A percentile compares a stretch with the other conserved stretches of the same genome.
These are phyloP conservation scores for Corchorus olitorius DNA, from an alignment of 345 rosid genomes.

Conservation along the genomic window DNA sequence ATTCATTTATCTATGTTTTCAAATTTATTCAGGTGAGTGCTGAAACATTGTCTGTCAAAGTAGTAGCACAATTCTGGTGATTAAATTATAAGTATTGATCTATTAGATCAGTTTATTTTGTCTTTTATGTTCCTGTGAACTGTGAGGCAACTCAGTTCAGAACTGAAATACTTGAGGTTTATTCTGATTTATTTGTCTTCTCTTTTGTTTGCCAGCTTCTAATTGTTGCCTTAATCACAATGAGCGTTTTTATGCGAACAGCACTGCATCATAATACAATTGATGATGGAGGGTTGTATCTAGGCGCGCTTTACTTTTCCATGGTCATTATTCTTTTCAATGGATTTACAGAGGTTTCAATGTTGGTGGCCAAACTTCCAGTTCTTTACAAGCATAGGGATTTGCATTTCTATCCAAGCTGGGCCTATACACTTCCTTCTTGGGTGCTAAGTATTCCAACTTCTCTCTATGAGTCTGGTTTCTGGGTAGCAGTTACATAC, in stretches of 20 bases:
- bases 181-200: constrained; percentile 21
- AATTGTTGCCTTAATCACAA: constrained; percentile 85
- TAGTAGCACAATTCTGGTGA: not conserved
- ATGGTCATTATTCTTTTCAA: constrained; percentile 97
- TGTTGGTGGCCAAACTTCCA: constrained; percentile 96
- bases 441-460: constrained; percentile 88
- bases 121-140: not conserved
- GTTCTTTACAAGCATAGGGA: constrained; percentile 96
- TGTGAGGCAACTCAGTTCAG: not conserved
- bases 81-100: not conserved
- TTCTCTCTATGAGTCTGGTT: constrained; percentile 85
- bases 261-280: constrained; percentile 77
- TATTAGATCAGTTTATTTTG: constrained; percentile 5
- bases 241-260: constrained; percentile 94
- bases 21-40: constrained; percentile 84
- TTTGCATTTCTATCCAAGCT: constrained; percentile 92
- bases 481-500: constrained; percentile 92
- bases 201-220: constrained; percentile 69
- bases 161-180: constrained; percentile 2
- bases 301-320: constrained; percentile 89
- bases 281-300: constrained; percentile 86
- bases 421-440: constrained; percentile 93
- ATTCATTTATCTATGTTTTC: constrained; percentile 89
- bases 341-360: constrained; percentile 96
- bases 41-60: constrained; percentile 1